Conservation (phyloP, 306 rosid species). For the Senna siamea region DNA sequence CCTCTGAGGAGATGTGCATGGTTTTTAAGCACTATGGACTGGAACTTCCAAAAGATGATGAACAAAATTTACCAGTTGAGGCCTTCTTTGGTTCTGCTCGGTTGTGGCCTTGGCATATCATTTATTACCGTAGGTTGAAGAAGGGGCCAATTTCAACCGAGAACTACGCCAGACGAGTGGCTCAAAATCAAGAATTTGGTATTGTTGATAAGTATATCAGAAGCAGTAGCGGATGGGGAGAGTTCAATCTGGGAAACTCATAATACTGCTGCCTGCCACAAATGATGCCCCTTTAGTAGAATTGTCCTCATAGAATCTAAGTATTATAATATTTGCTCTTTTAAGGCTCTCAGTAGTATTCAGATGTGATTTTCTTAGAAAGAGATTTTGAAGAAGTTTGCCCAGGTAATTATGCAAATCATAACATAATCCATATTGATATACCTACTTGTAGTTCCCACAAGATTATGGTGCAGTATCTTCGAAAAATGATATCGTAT, state of each 20-base stretch:
- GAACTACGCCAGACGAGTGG: conserved; percentile 65
- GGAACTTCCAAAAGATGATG: conserved; percentile 53
- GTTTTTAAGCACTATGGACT: conserved; percentile 62
- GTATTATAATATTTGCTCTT: conserved; percentile 28
- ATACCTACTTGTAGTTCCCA: background rate
- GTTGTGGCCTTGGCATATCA: conserved; percentile 74
- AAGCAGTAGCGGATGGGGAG: conserved; percentile 82
- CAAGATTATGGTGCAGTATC: conserved; percentile 19
- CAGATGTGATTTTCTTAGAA: conserved; percentile 31
- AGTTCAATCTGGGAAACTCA: conserved; percentile 40
- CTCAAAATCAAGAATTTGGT: conserved; percentile 68
- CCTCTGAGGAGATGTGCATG: conserved; percentile 56
- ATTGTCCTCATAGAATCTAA: conserved; percentile 27
- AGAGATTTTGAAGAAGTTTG: conserved; percentile 29
- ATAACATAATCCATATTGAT: conserved; percentile 24
- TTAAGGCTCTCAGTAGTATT: conserved; percentile 29
- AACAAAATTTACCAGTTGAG: conserved; percentile 42
- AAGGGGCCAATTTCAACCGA: conserved; percentile 67
- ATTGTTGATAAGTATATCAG: conserved; percentile 70
- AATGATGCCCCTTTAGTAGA: background rate
- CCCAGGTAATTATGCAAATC: conserved; percentile 44
- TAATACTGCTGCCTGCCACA: conserved; percentile 20
- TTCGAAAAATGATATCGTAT: conserved; percentile 9
- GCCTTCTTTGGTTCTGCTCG: conserved; percentile 65
- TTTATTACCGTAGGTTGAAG: conserved; percentile 70